Conservation (phyloP, 768 basidiomycete genomes). For the Dentipellis sp. region DNA sequence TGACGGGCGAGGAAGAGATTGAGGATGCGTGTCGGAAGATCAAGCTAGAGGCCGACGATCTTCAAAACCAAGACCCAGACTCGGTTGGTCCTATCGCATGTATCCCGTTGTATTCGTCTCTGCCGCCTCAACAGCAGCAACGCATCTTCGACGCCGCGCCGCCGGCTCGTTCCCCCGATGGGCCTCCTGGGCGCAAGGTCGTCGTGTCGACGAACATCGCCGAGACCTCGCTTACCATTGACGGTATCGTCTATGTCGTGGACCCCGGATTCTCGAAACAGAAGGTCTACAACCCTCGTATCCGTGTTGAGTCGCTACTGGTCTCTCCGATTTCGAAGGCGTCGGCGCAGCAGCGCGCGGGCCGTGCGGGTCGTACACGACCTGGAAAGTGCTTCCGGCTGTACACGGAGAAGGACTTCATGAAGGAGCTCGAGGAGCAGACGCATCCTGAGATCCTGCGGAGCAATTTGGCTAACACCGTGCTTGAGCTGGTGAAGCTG, state of each 20-base stretch:
- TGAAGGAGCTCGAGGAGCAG: conserved; percentile 92
- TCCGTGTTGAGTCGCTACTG: conserved; percentile 88
- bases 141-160: conserved; percentile 93
- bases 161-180: conserved; percentile 42
- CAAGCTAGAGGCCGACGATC: conserved; percentile 81
- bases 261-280: conserved; percentile 98
- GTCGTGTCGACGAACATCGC: conserved; percentile 97
- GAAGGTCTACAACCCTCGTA: conserved; percentile 96
- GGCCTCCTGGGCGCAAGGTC: conserved; percentile 86
- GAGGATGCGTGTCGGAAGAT: conserved; percentile 95
- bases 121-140: conserved; percentile 92
- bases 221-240: conserved; percentile 95
- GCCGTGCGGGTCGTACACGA: conserved; percentile 90
- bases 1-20: conserved; percentile 98
- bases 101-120: conserved; percentile 90
- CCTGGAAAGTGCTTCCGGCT: conserved; percentile 97
- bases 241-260: conserved; percentile 99
- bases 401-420: conserved; percentile 97
- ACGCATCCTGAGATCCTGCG: conserved; percentile 94
- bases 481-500: conserved; percentile 88
- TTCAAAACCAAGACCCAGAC: conserved; percentile 59
- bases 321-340: conserved; percentile 97
- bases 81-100: conserved; percentile 82
- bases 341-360: conserved; percentile 91
- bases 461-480: conserved; percentile 88